These are phyloP conservation scores for Pycnococcus provasolii DNA, from an alignment of 139 green algal species.

Conservation along the genomic window DNA sequence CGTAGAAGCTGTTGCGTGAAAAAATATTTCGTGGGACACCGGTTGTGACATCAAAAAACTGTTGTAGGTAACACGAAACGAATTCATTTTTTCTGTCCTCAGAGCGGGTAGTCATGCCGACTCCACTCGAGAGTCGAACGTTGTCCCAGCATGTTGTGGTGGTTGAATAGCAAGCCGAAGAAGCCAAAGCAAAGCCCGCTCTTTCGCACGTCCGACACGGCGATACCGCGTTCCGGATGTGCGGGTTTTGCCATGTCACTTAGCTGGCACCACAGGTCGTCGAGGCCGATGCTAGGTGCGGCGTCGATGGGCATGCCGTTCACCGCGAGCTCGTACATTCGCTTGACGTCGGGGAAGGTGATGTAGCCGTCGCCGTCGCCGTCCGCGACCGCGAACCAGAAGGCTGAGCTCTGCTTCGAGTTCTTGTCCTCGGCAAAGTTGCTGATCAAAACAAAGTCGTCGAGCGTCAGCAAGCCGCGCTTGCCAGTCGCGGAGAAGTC, in stretches of 20 bases:
- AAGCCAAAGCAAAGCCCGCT: conserved; percentile 36
- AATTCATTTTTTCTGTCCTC: neutral
- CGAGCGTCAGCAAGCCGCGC: conserved; percentile 32
- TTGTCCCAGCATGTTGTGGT: conserved; percentile 48
- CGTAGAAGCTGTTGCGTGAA: too few relatives aligned
- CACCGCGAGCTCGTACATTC: conserved; percentile 29
- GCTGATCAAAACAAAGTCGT: conserved; percentile 42
- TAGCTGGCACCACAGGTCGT: conserved; percentile 42
- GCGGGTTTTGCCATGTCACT: conserved; percentile 30
- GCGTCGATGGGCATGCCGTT: neutral
- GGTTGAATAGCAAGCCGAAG: conserved; percentile 40
- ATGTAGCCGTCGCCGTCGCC: conserved; percentile 30
- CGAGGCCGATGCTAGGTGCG: conserved; percentile 28
- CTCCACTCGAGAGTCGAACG: conserved; percentile 41
- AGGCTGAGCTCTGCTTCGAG: conserved; percentile 24
- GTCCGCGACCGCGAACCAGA: conserved; percentile 46
- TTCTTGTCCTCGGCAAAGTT: conserved; percentile 36
- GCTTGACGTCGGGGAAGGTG: conserved; percentile 29
- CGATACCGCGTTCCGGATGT: conserved; percentile 27
- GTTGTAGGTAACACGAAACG: too few relatives aligned
- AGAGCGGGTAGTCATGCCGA: conserved; percentile 33
- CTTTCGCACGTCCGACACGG: conserved; percentile 24
- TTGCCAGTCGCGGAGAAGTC: conserved; percentile 29
- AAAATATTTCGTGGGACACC: too few relatives aligned
- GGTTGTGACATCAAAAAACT: too few relatives aligned